phyloP scores from a whole-genome alignment of 768 basidiomycete genomes.

The Termitomyces sp. region DNA sequence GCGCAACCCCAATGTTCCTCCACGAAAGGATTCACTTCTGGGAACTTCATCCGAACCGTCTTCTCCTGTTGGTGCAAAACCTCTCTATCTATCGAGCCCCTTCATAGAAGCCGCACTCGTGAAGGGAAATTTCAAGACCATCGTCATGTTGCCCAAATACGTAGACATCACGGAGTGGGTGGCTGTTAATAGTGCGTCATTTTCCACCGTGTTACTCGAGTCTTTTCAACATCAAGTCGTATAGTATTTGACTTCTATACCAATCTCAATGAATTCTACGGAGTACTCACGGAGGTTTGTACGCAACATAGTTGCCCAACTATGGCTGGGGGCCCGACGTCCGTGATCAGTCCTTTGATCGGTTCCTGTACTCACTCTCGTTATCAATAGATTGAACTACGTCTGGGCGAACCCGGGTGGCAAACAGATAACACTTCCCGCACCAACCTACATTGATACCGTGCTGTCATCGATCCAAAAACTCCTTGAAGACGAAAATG shows the following conservation, averaged over 20 bases:
- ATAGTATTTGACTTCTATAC: conserved; percentile 96
- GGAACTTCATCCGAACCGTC: conserved; percentile 32
- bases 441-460: conserved; percentile 95
- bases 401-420: conserved; percentile 92
- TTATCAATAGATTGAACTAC: conserved; percentile 69
- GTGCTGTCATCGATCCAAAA: conserved; percentile 98
- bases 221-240: not conserved
- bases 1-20: conserved; percentile 15
- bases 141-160: conserved; percentile 93
- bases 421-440: conserved; percentile 81
- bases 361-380: not conserved
- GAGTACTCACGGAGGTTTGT: conserved; percentile 88
- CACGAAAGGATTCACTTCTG: conserved; percentile 22
- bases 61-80: conserved; percentile 44
- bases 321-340: conserved; percentile 89
- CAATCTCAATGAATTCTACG: conserved; percentile 96
- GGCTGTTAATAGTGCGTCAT: conserved; percentile 78
- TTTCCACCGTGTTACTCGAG: not conserved
- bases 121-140: conserved; percentile 98
- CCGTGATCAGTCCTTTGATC: conserved; percentile 17
- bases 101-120: conserved; percentile 95
- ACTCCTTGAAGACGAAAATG: conserved; percentile 87
- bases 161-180: conserved; percentile 97
- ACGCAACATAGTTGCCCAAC: conserved; percentile 85
- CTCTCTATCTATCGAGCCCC: conserved; percentile 87